Evolutionary conservation across 2,329 filamentous ascomycete genomes (phyloP).

Genomic region (Monosporascus sp.): DNA sequence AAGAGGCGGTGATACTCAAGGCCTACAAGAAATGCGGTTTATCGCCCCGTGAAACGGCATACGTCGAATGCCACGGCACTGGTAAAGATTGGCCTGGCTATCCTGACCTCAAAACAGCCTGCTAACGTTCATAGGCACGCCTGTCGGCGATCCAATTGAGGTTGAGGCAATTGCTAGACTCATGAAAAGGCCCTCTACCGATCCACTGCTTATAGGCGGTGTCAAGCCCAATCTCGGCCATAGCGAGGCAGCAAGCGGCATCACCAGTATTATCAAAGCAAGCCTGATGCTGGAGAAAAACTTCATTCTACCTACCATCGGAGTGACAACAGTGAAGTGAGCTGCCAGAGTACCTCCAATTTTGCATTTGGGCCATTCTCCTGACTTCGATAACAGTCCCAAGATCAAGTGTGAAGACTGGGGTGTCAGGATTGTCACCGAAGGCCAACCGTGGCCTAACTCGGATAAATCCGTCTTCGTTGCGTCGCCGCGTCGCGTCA

Average conservation of each 20-base stretch:
- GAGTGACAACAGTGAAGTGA: not conserved
- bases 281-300: not conserved
- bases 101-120: too few species aligned
- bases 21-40: conserved; percentile 5
- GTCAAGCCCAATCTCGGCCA: too few species aligned
- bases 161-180: not conserved
- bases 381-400: not conserved
- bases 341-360: not conserved
- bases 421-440: not conserved
- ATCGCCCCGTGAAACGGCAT: conserved; percentile 1
- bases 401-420: not conserved
- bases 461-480: not conserved
- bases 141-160: conserved; percentile 5
- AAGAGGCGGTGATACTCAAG: conserved; percentile 3
- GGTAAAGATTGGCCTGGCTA: not conserved
- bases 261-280: not conserved
- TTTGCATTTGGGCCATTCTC: not conserved
- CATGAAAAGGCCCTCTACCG: not conserved
- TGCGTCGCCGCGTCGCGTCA: not conserved
- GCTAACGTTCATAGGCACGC: not conserved
- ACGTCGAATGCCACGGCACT: conserved; percentile 7
- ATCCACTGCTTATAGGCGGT: not conserved
- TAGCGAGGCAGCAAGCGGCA: not conserved
- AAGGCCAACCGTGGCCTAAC: not conserved
- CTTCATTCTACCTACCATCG: not conserved